Base-by-base conservation (phyloP, 768 basidiomycete genomes). In the Tricholoma flavovirens region DNA sequence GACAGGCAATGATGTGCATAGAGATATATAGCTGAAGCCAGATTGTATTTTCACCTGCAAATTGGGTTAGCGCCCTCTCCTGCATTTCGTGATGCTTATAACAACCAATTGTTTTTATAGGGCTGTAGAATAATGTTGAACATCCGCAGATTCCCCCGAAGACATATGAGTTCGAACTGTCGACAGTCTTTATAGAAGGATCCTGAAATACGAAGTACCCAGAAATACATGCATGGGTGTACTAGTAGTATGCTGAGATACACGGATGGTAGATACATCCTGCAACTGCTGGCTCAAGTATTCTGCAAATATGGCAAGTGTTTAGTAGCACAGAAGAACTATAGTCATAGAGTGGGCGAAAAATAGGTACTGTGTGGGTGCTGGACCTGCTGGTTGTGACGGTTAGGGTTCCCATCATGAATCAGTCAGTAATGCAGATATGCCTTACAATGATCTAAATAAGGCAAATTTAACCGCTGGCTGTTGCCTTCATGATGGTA, bases 51-150 rank as follows among this genome's bases (percentile, higher is more conserved):
- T 26, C 24, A 26, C 24, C 24, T 26, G 24, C 24, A 26, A 26
- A 26, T 26, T 26, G 24, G 24, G 24, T 26, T 26, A 26, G 24
- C 5, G 24, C 5, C 24, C 24, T 26, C 24, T 26, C 24, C 24
- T 26, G 24, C 3, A 26, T 26, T 26, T 26, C 5, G 24, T 26
- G 24, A 26, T 26, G 38, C 3, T 17, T 49, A 22, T 29, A 17
- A 42, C 21, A 9, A 6, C 5, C 5, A 5, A 5, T 22, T 21
- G 42, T 15, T 36, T n/a, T 11, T 36, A 2, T n/a, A 61, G 60
- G 60, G 60, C 4, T 54, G 54, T 17, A 55, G 54, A 21, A n/a
- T 55, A 7, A 49, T 55, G 12, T 38, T 55, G 8, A 55, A 48
- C 19, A 49, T 49, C 12, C 54, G 22, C 38, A 19, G 17, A 55